These are phyloP conservation scores for Heritiera littoralis DNA, from an alignment of 345 rosid genomes.

Conservation along the genomic window DNA sequence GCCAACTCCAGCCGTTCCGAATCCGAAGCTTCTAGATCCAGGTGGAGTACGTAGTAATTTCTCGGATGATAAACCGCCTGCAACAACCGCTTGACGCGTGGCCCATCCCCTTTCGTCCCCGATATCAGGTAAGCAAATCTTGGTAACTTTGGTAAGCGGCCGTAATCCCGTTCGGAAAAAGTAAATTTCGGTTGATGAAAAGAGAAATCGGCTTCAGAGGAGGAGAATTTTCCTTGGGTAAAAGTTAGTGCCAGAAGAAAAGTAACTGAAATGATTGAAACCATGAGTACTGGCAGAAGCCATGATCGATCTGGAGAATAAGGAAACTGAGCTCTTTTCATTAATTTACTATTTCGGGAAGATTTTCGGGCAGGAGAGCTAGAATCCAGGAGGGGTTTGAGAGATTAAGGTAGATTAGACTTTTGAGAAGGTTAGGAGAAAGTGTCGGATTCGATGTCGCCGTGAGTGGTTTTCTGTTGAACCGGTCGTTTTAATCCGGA, in stretches of 20 bases:
- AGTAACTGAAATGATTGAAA: slow-evolving; percentile 38
- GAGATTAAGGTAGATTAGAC: background rate
- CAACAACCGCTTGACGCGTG: slow-evolving; percentile 59
- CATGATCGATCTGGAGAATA: slow-evolving; percentile 51
- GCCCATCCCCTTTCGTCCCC: slow-evolving; percentile 77
- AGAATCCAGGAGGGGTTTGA: background rate
- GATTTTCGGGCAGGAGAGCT: background rate
- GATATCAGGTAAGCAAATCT: slow-evolving; percentile 71
- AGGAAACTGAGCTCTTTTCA: slow-evolving; percentile 61
- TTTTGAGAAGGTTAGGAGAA: background rate
- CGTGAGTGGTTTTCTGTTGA: background rate
- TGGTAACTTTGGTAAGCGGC: slow-evolving; percentile 42
- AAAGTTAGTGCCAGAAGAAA: slow-evolving; percentile 43
- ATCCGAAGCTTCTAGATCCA: slow-evolving; percentile 85
- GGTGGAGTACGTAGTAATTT: slow-evolving; percentile 76
- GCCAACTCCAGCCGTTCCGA: slow-evolving; percentile 78
- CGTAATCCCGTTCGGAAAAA: slow-evolving; percentile 21
- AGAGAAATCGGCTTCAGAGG: slow-evolving; percentile 20
- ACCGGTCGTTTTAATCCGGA: background rate
- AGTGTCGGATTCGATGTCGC: slow-evolving; percentile 3
- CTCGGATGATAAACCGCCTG: slow-evolving; percentile 77
- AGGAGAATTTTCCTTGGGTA: slow-evolving; percentile 36
- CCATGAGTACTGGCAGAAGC: slow-evolving; percentile 35
- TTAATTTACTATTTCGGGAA: slow-evolving; percentile 18
- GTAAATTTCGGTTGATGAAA: slow-evolving; percentile 18